Evolutionary conservation across 345 rosid genomes (phyloP).

Genomic region (Atalantia buxifolia): DNA sequence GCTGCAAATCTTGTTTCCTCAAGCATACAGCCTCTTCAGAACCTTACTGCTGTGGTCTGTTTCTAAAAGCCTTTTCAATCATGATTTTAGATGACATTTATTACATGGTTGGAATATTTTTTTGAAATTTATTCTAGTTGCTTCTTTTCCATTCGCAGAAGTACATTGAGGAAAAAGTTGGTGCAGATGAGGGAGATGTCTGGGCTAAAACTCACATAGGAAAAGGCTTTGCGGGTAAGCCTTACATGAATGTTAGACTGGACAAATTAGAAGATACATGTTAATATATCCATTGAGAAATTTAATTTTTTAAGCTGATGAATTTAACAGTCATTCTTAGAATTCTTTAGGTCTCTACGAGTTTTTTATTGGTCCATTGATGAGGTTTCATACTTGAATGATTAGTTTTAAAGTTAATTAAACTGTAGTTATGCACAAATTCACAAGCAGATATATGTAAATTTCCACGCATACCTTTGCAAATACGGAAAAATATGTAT

Average conservation of each 20-base stretch:
- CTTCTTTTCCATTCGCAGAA: slow-evolving; percentile 30
- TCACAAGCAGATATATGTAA: background rate
- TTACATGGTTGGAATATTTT: background rate
- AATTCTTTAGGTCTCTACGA: too few relatives aligned
- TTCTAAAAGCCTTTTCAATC: slow-evolving; percentile 1
- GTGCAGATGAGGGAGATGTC: slow-evolving; percentile 39
- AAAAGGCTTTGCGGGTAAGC: slow-evolving; percentile 71
- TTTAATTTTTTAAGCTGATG: background rate
- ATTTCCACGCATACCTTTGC: background rate
- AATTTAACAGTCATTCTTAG: background rate
- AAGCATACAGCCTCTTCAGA: slow-evolving; percentile 79
- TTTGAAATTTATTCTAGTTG: background rate
- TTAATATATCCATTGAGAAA: background rate
- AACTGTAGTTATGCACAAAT: background rate
- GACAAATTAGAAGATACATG: background rate
- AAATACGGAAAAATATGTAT: background rate
- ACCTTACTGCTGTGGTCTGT: slow-evolving; percentile 55
- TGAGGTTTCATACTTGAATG: too few relatives aligned
- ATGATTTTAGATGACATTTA: background rate
- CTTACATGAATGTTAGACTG: background rate
- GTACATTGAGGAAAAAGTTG: slow-evolving; percentile 49
- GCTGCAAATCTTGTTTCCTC: slow-evolving; percentile 71
- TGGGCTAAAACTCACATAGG: slow-evolving; percentile 54
- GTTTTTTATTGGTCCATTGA: too few relatives aligned
- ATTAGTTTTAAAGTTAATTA: background rate